Conservation (phyloP, 495 filamentous ascomycete genomes). For the Aspergillus steynii region DNA sequence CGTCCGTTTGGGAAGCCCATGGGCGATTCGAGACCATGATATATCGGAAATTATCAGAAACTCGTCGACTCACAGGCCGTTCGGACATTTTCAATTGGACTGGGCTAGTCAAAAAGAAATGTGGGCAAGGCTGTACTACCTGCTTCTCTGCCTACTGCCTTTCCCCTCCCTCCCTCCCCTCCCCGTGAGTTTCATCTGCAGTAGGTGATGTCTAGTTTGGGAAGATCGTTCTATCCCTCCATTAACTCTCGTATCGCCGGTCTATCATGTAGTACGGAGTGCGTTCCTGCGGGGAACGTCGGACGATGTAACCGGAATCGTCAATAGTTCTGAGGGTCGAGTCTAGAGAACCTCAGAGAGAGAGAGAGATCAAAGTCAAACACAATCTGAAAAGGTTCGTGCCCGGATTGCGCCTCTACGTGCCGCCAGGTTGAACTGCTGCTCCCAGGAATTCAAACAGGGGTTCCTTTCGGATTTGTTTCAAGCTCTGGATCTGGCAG, state of each 20-base stretch:
- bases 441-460: constrained; percentile 11
- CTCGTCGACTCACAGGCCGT: constrained; percentile 11
- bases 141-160: neutral
- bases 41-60: constrained; percentile 26
- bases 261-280: neutral
- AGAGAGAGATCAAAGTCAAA: neutral
- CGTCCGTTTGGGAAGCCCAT: constrained; percentile 4
- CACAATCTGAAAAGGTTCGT: constrained; percentile 18
- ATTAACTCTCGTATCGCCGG: neutral
- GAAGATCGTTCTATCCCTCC: neutral
- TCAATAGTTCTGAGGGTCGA: no score
- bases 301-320: neutral
- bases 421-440: constrained; percentile 9
- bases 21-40: constrained; percentile 17
- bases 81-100: constrained; percentile 17
- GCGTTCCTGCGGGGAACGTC: neutral
- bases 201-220: neutral
- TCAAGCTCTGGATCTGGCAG: constrained; percentile 1
- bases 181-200: neutral
- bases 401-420: constrained; percentile 17
- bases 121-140: neutral
- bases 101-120: constrained; percentile 2
- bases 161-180: neutral
- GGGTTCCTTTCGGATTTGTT: constrained; percentile 5
- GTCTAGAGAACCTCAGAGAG: neutral